phyloP scores from a whole-genome alignment of 139 green algal genomes.

The Tetradesmus obliquus region DNA sequence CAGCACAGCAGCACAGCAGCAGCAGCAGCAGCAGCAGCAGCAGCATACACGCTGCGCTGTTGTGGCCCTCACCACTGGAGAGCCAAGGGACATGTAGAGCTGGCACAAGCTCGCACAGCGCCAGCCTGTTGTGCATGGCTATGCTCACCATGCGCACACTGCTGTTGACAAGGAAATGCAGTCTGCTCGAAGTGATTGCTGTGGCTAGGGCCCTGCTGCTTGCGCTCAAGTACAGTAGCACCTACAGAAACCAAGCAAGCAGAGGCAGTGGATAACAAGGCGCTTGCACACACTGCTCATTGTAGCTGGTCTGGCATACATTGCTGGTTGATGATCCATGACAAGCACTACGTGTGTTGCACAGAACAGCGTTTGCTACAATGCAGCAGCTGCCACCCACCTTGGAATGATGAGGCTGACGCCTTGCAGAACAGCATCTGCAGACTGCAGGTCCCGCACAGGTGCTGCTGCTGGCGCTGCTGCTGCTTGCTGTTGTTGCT shows the following conservation, averaged over 20 bases:
- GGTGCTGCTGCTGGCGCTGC: not conserved
- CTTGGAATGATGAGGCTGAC: conserved; percentile 21
- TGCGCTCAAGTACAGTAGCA: not conserved
- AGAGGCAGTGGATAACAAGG: not conserved
- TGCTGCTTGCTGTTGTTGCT: not conserved
- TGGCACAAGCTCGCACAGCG: too few species aligned
- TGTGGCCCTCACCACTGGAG: too few species aligned
- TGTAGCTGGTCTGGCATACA: not conserved
- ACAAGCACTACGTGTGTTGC: not conserved
- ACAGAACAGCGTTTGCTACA: not conserved
- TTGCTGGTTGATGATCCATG: not conserved
- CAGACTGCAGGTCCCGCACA: conserved; percentile 9
- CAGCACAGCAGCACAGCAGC: not conserved
- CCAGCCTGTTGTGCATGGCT: too few species aligned
- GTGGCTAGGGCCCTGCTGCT: not conserved
- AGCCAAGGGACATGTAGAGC: too few species aligned
- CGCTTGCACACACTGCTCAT: not conserved
- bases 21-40: not conserved
- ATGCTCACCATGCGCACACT: too few species aligned
- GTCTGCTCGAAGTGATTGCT: too few species aligned
- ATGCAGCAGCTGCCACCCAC: not conserved
- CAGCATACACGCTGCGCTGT: too few species aligned
- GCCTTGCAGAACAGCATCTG: conserved; percentile 19
- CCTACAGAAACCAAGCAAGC: not conserved
- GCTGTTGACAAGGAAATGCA: too few species aligned